A percentile compares a stretch with the other conserved stretches of the same genome.
These are phyloP conservation scores for Prototheca cutis DNA, from an alignment of 163 green algal species.

Conservation along the genomic window DNA sequence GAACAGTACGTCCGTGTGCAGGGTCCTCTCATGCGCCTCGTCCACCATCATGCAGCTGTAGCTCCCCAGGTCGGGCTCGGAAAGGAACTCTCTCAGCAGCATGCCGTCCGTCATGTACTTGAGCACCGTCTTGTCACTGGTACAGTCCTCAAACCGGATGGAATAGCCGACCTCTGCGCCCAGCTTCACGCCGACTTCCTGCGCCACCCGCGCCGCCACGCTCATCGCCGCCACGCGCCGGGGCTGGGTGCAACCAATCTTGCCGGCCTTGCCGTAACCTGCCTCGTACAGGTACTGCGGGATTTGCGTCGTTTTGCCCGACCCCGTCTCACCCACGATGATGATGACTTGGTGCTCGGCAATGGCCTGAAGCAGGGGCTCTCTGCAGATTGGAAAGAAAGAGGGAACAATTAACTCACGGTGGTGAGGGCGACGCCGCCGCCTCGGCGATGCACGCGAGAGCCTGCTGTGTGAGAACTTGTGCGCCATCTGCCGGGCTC, in stretches of 20 bases:
- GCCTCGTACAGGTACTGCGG: constrained; percentile 91
- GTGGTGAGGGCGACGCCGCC: no score
- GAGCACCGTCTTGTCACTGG: constrained; percentile 84
- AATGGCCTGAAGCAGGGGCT: constrained; percentile 71
- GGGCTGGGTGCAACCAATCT: constrained; percentile 93
- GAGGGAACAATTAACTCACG: no score
- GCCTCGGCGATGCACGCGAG: no score
- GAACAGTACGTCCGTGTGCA: constrained; percentile 93
- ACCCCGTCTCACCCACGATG: constrained; percentile 95
- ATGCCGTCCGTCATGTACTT: constrained; percentile 98
- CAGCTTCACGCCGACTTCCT: constrained; percentile 60
- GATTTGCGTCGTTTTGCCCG: constrained; percentile 96
- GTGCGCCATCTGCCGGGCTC: no score
- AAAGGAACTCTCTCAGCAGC: constrained; percentile 91
- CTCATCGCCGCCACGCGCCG: constrained; percentile 89
- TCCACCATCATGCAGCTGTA: constrained; percentile 98
- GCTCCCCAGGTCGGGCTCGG: constrained; percentile 79
- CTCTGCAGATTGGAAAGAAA: no score
- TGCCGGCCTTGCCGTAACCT: constrained; percentile 78
- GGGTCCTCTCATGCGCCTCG: constrained; percentile 94
- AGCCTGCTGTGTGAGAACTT: no score
- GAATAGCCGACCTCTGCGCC: constrained; percentile 79
- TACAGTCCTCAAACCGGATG: constrained; percentile 98
- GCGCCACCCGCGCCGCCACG: constrained; percentile 80
- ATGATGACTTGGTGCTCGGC: constrained; percentile 86